A percentile compares a stretch with the other conserved stretches of the same genome.
phyloP scores from a whole-genome alignment of 108 stramenopile genomes.

The Cyclotella kingstonii region DNA sequence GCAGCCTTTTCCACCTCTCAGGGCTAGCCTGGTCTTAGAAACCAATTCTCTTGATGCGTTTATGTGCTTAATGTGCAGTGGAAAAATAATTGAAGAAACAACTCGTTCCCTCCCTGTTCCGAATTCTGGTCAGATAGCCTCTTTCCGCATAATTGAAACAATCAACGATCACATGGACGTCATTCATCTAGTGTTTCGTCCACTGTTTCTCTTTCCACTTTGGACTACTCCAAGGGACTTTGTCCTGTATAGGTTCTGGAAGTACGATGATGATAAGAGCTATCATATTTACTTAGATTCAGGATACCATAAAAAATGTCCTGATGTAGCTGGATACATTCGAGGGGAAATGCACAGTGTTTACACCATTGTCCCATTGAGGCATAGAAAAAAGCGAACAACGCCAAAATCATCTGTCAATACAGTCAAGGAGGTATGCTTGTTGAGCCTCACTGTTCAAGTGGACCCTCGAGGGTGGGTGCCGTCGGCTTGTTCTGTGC shows the following conservation, averaged over 20 bases:
- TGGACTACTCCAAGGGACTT: constrained; percentile 93
- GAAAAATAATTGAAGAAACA: constrained; percentile 26
- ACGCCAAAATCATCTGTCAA: constrained; percentile 15
- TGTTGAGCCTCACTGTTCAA: constrained; percentile 83
- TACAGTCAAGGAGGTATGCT: constrained; percentile 58
- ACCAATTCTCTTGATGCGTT: constrained; percentile 77
- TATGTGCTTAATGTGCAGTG: constrained; percentile 79
- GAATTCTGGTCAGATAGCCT: constrained; percentile 67
- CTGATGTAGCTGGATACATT: constrained; percentile 66
- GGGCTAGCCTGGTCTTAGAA: constrained; percentile 67
- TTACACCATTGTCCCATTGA: constrained; percentile 76
- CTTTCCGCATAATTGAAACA: constrained; percentile 76
- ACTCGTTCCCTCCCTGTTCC: constrained; percentile 32
- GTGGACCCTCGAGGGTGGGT: constrained; percentile 92
- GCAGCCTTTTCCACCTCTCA: constrained; percentile 64
- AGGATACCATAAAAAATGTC: constrained; percentile 72
- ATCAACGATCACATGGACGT: constrained; percentile 92
- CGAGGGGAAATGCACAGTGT: constrained; percentile 85
- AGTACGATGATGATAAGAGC: constrained; percentile 83
- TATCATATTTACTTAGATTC: constrained; percentile 87
- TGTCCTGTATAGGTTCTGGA: constrained; percentile 86
- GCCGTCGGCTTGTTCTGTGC: constrained; percentile 45
- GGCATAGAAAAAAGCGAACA: constrained; percentile 40
- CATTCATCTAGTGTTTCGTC: constrained; percentile 80
- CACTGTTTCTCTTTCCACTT: constrained; percentile 82